Conservation (phyloP, 2,329 filamentous ascomycete genomes). For the Penicillium sp. region DNA sequence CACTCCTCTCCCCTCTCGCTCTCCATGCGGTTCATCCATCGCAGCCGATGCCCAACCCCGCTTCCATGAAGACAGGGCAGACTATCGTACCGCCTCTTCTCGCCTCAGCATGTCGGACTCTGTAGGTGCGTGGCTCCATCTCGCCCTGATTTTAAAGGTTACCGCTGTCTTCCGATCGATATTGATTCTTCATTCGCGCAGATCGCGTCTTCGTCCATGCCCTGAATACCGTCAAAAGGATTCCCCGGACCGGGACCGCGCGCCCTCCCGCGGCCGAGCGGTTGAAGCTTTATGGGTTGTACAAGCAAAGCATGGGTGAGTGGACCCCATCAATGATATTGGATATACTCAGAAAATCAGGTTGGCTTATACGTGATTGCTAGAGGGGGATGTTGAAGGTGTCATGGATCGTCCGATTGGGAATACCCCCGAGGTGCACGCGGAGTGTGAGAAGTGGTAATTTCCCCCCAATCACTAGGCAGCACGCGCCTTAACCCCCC, state of each 20-base stretch:
- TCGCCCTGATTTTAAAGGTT: neutral
- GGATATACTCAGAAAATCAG: neutral
- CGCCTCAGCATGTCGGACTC: slow-evolving; percentile 50
- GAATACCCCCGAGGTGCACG: slow-evolving; percentile 54
- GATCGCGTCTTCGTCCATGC: slow-evolving; percentile 99
- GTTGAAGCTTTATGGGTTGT: slow-evolving; percentile 92
- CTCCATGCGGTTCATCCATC: slow-evolving; percentile 34
- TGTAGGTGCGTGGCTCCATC: slow-evolving; percentile 43
- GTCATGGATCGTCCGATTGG: slow-evolving; percentile 82
- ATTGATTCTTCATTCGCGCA: slow-evolving; percentile 44
- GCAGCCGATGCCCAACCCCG: slow-evolving; percentile 33
- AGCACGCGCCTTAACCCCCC: neutral
- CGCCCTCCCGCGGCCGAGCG: slow-evolving; percentile 85
- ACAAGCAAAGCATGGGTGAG: slow-evolving; percentile 92
- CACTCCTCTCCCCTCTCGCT: slow-evolving; percentile 2
- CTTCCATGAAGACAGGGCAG: slow-evolving; percentile 39
- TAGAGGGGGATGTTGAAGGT: slow-evolving; percentile 89
- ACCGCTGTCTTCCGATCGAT: neutral
- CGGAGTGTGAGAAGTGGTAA: slow-evolving; percentile 70
- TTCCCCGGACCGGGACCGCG: slow-evolving; percentile 87
- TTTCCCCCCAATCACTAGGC: neutral
- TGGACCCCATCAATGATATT: slow-evolving; percentile 3
- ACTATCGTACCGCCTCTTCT: slow-evolving; percentile 28
- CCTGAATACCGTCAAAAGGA: slow-evolving; percentile 97
- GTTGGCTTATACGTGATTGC: slow-evolving; percentile 18